Conservation (phyloP, 176 grass and related monocot genomes). For the Melocanna baccifera region DNA sequence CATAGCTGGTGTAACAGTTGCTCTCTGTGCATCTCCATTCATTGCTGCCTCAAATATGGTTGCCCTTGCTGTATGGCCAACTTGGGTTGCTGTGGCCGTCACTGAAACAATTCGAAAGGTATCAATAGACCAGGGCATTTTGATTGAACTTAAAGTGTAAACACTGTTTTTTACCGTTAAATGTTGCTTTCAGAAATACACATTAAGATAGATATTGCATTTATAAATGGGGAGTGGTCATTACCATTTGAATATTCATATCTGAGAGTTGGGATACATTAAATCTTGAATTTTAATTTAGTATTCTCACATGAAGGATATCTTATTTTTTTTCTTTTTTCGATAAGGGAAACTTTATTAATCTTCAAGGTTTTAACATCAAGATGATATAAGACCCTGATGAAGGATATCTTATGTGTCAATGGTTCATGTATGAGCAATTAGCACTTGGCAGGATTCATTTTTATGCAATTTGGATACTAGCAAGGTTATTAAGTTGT, state of each 20-base stretch:
- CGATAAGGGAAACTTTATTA: too few relatives aligned
- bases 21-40: slow-evolving; percentile 79
- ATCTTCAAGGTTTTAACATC: too few relatives aligned
- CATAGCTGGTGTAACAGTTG: slow-evolving; percentile 74
- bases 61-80: slow-evolving; percentile 80
- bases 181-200: not conserved
- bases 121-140: not conserved
- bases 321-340: too few relatives aligned
- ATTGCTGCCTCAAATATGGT: slow-evolving; percentile 74
- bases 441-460: not conserved
- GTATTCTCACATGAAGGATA: not conserved
- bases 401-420: not conserved
- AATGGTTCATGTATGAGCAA: slow-evolving; percentile 5
- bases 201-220: slow-evolving; percentile 4
- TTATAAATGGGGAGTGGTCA: not conserved
- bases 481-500: too few relatives aligned
- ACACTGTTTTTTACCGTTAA: not conserved
- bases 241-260: not conserved
- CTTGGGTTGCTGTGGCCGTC: slow-evolving; percentile 76
- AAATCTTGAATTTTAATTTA: not conserved
- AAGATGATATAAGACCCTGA: too few relatives aligned
- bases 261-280: not conserved
- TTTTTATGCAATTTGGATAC: not conserved
- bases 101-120: slow-evolving; percentile 90
- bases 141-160: not conserved